Percentiles rank a stretch among this genome's conserved stretches.
Conservation (phyloP, 352 stramenopile species). For the Globisporangium rhizosaccharum region DNA sequence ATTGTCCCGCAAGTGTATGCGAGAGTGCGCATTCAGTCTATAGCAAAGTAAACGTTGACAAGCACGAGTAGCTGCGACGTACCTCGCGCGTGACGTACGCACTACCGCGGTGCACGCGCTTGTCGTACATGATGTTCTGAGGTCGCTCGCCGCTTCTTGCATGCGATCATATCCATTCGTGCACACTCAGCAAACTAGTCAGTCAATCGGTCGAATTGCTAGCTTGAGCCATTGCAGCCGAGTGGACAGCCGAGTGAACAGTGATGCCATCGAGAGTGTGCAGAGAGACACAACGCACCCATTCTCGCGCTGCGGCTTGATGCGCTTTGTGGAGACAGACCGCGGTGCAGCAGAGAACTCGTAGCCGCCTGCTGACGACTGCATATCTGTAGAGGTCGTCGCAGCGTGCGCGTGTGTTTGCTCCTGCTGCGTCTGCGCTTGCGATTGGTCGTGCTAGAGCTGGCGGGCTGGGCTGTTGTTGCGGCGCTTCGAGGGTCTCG, state of each 20-base stretch:
- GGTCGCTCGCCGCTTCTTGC: slow-evolving; percentile 29
- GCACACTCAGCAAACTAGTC: too few relatives aligned
- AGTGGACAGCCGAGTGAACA: not conserved
- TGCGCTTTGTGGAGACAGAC: slow-evolving; percentile 70
- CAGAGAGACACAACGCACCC: slow-evolving; percentile 21
- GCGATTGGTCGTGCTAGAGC: not conserved
- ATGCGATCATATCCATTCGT: not conserved
- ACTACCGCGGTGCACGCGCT: slow-evolving; percentile 91
- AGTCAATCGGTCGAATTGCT: not conserved
- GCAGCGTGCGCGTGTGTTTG: not conserved
- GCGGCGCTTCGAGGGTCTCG: not conserved
- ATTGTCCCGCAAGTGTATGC: too few relatives aligned
- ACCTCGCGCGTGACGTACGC: slow-evolving; percentile 83
- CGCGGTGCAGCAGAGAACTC: slow-evolving; percentile 65
- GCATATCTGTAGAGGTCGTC: not conserved
- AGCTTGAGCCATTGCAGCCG: not conserved
- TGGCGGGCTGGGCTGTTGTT: too few relatives aligned
- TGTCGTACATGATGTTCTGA: slow-evolving; percentile 94
- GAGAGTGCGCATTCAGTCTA: not conserved
- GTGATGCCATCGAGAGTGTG: not conserved
- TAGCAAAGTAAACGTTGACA: too few relatives aligned
- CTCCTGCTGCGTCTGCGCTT: not conserved
- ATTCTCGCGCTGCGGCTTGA: slow-evolving; percentile 40
- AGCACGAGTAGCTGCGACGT: not conserved
- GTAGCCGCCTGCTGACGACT: slow-evolving; percentile 50